A percentile compares a stretch with the other conserved stretches of the same genome.
phyloP scores from a whole-genome alignment of 768 basidiomycete species.

The Naganishia vishniacii region DNA sequence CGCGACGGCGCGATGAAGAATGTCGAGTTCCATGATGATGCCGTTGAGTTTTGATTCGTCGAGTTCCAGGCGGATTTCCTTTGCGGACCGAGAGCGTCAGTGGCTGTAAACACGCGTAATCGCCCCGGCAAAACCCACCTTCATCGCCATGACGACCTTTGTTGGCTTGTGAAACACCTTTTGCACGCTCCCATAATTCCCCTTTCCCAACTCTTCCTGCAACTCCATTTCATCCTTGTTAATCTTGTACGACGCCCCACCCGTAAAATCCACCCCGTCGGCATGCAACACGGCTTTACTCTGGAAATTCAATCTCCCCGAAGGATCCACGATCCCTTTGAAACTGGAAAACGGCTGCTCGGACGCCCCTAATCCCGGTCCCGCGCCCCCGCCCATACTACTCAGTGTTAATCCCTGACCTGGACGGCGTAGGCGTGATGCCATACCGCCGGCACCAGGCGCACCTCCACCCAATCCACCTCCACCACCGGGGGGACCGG shows the following conservation, averaged over 20 bases:
- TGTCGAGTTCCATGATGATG: constrained; percentile 98
- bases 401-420: constrained; percentile 55
- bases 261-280: constrained; percentile 79
- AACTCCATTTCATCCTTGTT: constrained; percentile 90
- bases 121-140: constrained; percentile 57
- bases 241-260: constrained; percentile 82
- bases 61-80: constrained; percentile 97
- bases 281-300: constrained; percentile 91
- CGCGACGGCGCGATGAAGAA: constrained; percentile 85
- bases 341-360: constrained; percentile 68
- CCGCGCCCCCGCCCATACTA: constrained; percentile 64
- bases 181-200: constrained; percentile 96
- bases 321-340: constrained; percentile 93
- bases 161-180: constrained; percentile 90
- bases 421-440: constrained; percentile 44
- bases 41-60: constrained; percentile 88
- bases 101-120: neutral
- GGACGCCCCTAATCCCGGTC: constrained; percentile 54
- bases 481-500: too few species aligned
- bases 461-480: too few species aligned
- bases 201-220: constrained; percentile 87
- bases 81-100: neutral
- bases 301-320: constrained; percentile 86
- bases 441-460: constrained; percentile 1
- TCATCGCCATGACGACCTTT: constrained; percentile 97